Percentiles rank a stretch among this genome's conserved stretches.
phyloP scores from a whole-genome alignment of 768 basidiomycete species.

The Cystoderma amianthinum region DNA sequence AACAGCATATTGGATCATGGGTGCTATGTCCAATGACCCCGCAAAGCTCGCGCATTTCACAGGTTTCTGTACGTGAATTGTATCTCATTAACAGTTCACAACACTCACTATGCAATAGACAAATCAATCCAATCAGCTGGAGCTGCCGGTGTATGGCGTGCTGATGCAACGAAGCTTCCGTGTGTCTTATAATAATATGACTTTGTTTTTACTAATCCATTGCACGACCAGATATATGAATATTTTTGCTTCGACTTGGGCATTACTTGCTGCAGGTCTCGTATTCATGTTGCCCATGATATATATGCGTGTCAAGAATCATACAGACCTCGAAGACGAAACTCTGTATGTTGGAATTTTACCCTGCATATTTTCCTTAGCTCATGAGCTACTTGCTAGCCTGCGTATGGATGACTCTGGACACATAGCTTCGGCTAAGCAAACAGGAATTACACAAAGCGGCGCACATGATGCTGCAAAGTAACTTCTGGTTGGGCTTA shows the following conservation, averaged over 20 bases:
- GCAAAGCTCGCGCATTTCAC: constrained; percentile 73
- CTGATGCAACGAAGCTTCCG: constrained; percentile 57
- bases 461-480: too few relatives aligned
- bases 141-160: constrained; percentile 66
- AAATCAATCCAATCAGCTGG: constrained; percentile 76
- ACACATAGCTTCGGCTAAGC: constrained; percentile 7
- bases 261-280: constrained; percentile 57
- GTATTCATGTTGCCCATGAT: constrained; percentile 69
- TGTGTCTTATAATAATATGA: constrained; percentile 24
- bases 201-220: background rate
- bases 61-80: constrained; percentile 62
- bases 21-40: constrained; percentile 80
- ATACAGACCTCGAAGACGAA: constrained; percentile 46
- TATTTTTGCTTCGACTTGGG: constrained; percentile 71
- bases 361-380: too few relatives aligned
- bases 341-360: constrained; percentile 40
- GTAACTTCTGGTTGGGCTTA: too few relatives aligned
- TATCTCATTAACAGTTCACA: background rate
- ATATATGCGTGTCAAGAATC: constrained; percentile 59
- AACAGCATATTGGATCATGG: constrained; percentile 76
- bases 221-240: constrained; percentile 45
- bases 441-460: too few relatives aligned
- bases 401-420: constrained; percentile 37
- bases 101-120: constrained; percentile 25
- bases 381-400: constrained; percentile 11